Base-by-base conservation (phyloP, 1,284 basidiomycete species). In the Cutaneotrichosporon sp. region DNA sequence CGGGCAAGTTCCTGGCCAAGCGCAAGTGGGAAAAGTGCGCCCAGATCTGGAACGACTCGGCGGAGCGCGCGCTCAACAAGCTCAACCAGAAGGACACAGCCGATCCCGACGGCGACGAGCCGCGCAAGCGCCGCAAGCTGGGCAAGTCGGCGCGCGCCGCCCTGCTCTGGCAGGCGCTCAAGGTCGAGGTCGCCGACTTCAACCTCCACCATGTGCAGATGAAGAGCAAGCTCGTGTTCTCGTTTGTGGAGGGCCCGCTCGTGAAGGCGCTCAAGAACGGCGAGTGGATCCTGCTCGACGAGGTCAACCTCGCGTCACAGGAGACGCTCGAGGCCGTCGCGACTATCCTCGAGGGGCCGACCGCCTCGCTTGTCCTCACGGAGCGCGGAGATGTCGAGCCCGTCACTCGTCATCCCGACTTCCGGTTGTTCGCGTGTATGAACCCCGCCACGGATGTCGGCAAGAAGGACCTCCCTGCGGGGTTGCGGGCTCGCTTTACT, bases 361-460 rank as follows among this genome's bases (percentile, higher is more conserved):
- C 85, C 9, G 87, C 92, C 1, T 98, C 95, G 1, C 88, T 99
- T 61, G 92, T 94, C 0, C 82, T 99, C 58, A 95, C 93, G 0
- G 97, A 99, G 75, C 88, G 94, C 74, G 97, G 95, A 1, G 91
- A 94, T 31, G 80, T 98, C 59, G 92, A 95, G 72, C 90, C 92
- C 1, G 85, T 99, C 27, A 87, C 88, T 34, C 89, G 97, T 1
- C 97, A 99, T 76, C 88, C 92, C 20, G 89, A 97, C 70, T 99
- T 99, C 81, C 89, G 95, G 27, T 82, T 99, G 9, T 99, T 99
- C 72, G 95, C 94, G 2, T 99, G 97, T 77, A 99, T 99, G 97
- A 99, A 99, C 74, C 97, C 97, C 2, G 97, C 97, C 0, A 99
- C 95, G 2, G 97, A 99, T 68, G 92, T 98, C 22, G 97, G 97